Percentiles rank a stretch among this genome's conserved stretches.
Evolutionary conservation across 306 rosid species (phyloP).

Genomic region (Carpinus viminea): DNA sequence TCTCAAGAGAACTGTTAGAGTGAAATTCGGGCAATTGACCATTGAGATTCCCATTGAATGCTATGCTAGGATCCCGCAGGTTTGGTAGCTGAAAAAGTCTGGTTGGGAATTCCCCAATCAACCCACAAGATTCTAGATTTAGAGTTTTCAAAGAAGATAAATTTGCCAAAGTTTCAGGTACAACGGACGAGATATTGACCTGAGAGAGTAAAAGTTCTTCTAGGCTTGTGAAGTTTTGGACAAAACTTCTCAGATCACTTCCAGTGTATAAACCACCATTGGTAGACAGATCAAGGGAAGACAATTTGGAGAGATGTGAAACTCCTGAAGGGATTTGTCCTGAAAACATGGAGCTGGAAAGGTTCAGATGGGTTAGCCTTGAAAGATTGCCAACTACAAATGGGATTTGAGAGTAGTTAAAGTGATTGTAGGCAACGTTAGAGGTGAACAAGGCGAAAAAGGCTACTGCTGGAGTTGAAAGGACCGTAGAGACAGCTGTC

Average conservation of each 20-base stretch:
- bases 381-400: constrained; percentile 9
- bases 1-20: too few species aligned
- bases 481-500: background rate
- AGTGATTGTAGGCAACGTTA: constrained; percentile 27
- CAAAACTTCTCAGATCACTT: background rate
- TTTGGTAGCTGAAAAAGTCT: too few species aligned
- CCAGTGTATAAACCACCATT: too few species aligned
- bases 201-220: too few species aligned
- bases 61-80: too few species aligned
- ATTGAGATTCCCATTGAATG: too few species aligned
- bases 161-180: constrained; percentile 22
- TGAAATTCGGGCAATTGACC: too few species aligned
- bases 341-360: background rate
- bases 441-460: constrained; percentile 20
- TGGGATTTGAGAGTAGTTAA: constrained; percentile 31
- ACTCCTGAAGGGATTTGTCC: constrained; percentile 16
- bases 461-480: background rate
- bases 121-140: too few species aligned
- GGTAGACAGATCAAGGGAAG: background rate
- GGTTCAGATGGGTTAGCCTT: constrained; percentile 24
- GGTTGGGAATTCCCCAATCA: too few species aligned
- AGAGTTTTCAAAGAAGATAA: constrained; percentile 15
- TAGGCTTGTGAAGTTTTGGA: too few species aligned
- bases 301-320: background rate
- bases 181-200: too few species aligned